phyloP scores from a whole-genome alignment of 345 rosid genomes.

The Bruguiera gymnorhiza region DNA sequence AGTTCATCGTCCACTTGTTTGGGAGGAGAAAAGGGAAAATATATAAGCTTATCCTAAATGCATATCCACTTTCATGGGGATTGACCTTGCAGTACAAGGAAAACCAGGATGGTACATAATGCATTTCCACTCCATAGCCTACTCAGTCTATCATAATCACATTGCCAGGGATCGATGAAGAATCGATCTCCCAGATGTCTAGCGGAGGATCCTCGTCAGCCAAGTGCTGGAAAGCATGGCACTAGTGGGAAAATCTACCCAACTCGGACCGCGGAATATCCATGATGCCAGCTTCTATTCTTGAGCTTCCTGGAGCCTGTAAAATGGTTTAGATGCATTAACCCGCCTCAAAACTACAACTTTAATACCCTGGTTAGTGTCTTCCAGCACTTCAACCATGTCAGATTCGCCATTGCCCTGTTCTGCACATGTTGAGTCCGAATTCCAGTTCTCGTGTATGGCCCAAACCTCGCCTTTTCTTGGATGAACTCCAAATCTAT shows the following conservation, averaged over 20 bases:
- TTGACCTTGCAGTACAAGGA: neutral
- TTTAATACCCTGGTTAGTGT: too few relatives aligned
- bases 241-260: slow-evolving; percentile 53
- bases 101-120: slow-evolving; percentile 1
- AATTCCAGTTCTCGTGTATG: too few relatives aligned
- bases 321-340: slow-evolving; percentile 23
- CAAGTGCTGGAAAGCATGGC: slow-evolving; percentile 35
- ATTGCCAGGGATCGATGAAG: slow-evolving; percentile 28
- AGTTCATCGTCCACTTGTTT: neutral
- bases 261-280: slow-evolving; percentile 32
- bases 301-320: slow-evolving; percentile 32
- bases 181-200: slow-evolving; percentile 50
- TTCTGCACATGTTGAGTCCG: too few relatives aligned
- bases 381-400: too few relatives aligned
- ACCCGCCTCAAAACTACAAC: slow-evolving; percentile 26
- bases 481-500: too few relatives aligned
- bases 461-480: too few relatives aligned
- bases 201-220: slow-evolving; percentile 14
- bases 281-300: slow-evolving; percentile 22
- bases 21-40: neutral
- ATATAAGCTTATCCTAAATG: neutral
- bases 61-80: slow-evolving; percentile 8
- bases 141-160: slow-evolving; percentile 23
- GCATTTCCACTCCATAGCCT: slow-evolving; percentile 5
- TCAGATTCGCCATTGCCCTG: too few relatives aligned